Base-by-base conservation (phyloP, 148 eudicot species). In the Simmondsia chinensis region DNA sequence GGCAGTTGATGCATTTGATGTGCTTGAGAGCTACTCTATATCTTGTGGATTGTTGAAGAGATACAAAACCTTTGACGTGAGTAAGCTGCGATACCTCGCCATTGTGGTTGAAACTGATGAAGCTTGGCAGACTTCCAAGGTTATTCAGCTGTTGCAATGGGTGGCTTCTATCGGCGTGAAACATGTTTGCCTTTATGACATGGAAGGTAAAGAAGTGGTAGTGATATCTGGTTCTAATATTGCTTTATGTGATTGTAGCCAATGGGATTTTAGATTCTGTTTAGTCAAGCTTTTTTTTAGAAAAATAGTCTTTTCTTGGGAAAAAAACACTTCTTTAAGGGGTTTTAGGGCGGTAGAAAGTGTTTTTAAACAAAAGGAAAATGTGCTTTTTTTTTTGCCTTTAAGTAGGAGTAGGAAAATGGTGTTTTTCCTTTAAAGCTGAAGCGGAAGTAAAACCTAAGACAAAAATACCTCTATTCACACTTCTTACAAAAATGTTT, bases 81-180 rank as follows among this genome's bases (percentile, higher is more conserved):
- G 70, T 43, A 82, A 69, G 50, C 70, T 91, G 32, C 65, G 54
- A 22, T 76, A 79, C 66, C 66, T 91, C 32, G 99, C 88, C 11
- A 59, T 91, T 27, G 95, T 79, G 46, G 32, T 91, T 33, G 94
- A 91, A 48, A 91, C 78, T 61, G 86, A 82, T 60, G 95, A 85
- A 72, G 99, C 94, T 50, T 64, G 21, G 22, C 39, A 59, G 19
- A 72, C 65, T 49, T 56, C 73, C 20, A 61, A 73, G 48, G 85
- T 91, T 63, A 56, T 72, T 46, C 63, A 79, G 59, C 72, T 91
- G 60, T 49, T 91, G 53, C 64, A 63, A 20, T 82, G 89, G 88
- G 53, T 91, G 33, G 63, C 65, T 33, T 50, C 54, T 44, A 72
- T 79, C 45, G 99, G 94, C 48, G 70, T 91, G 48, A 91, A 57